phyloP scores from a whole-genome alignment of 192 early-diverging fungal genomes.

The Rhizoclosmatium globosum region DNA sequence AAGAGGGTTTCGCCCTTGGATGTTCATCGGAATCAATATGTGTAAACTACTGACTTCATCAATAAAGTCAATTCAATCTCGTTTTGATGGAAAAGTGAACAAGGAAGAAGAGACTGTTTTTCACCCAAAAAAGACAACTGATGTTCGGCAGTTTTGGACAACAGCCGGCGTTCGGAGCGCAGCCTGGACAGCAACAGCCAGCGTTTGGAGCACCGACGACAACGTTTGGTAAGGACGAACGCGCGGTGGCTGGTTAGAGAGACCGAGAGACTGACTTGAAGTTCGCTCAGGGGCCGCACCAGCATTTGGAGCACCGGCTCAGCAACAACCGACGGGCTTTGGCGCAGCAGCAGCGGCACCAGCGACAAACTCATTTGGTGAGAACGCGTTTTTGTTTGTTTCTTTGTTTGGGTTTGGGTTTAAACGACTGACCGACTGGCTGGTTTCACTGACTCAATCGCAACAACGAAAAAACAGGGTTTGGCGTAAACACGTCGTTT shows the following conservation, averaged over 20 bases:
- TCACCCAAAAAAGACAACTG: no score
- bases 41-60: not conserved
- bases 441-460: constrained; percentile 2
- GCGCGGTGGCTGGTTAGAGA: not conserved
- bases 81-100: not conserved
- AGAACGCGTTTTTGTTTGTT: not conserved
- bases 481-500: constrained; percentile 29
- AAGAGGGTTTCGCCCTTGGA: not conserved
- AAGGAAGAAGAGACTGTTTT: no score
- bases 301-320: not conserved
- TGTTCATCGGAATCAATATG: no score
- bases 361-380: not conserved
- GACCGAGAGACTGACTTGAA: not conserved
- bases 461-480: constrained; percentile 10
- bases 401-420: not conserved
- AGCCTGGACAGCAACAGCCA: constrained; percentile 16
- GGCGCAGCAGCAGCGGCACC: not conserved
- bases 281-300: not conserved
- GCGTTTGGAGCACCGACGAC: constrained; percentile 13
- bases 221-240: constrained; percentile 22
- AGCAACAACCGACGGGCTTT: not conserved
- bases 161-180: constrained; percentile 13
- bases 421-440: not conserved
- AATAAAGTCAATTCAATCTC: not conserved
- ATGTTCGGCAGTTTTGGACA: constrained; percentile 21